Evolutionary conservation across 2,329 filamentous ascomycete genomes (phyloP).

Genomic region (Diaporthe sp.): DNA sequence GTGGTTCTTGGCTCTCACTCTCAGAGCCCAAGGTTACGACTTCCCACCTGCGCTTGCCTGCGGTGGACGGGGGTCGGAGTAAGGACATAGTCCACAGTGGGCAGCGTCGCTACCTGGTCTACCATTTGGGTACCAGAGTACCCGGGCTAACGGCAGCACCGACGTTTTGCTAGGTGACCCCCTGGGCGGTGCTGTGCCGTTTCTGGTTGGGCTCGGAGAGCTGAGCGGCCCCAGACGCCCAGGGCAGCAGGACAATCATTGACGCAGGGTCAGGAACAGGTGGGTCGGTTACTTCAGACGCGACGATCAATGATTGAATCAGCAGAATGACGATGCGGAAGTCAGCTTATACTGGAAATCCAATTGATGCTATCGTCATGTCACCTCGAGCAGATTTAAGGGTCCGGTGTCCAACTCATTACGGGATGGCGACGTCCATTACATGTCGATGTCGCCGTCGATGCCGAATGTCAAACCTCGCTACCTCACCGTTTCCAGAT

Average conservation of each 20-base stretch:
- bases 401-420: neutral
- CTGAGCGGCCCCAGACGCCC: slow-evolving; percentile 5
- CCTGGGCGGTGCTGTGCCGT: slow-evolving; percentile 14
- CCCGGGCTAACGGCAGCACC: slow-evolving; percentile 31
- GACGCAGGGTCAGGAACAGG: slow-evolving; percentile 29
- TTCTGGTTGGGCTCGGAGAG: slow-evolving; percentile 28
- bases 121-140: neutral
- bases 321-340: neutral
- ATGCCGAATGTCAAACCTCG: neutral
- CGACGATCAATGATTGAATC: neutral
- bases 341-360: neutral
- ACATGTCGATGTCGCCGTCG: neutral
- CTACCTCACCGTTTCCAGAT: neutral
- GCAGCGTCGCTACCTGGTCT: neutral
- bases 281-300: slow-evolving; percentile 12
- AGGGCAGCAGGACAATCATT: slow-evolving; percentile 11
- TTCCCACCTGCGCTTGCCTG: neutral
- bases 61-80: slow-evolving; percentile 10
- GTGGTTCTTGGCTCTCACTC: neutral
- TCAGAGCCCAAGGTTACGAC: neutral
- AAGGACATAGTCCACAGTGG: neutral
- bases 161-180: slow-evolving; percentile 29
- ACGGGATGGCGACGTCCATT: neutral
- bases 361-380: slow-evolving; percentile 11
- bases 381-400: neutral